Conservation (phyloP, 257 asterid genomes). For the Verbena officinalis region DNA sequence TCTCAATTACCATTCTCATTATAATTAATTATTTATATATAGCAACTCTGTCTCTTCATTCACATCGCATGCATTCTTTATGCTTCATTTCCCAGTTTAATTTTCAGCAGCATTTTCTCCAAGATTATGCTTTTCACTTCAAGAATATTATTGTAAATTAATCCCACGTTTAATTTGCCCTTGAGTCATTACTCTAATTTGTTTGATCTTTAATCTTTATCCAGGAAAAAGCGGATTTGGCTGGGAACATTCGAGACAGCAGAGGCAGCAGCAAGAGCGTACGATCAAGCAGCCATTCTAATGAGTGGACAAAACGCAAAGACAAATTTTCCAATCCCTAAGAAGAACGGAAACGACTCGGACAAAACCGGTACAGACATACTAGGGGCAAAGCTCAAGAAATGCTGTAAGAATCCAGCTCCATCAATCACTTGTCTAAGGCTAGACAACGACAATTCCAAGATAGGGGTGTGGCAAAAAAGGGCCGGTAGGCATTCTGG, state of each 20-base stretch:
- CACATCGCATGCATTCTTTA: background rate
- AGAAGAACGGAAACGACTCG: background rate
- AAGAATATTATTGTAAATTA: background rate
- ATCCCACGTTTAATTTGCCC: too few species aligned
- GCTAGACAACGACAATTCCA: constrained; percentile 62
- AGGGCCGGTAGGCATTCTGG: constrained; percentile 53
- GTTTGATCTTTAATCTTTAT: background rate
- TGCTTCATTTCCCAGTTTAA: background rate
- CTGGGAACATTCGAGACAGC: constrained; percentile 81
- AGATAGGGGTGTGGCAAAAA: constrained; percentile 78
- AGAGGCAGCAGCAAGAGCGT: constrained; percentile 74
- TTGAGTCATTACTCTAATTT: background rate
- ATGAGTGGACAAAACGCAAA: constrained; percentile 78
- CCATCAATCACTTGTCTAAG: constrained; percentile 73
- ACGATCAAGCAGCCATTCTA: constrained; percentile 67
- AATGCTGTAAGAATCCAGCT: constrained; percentile 71
- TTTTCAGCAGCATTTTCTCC: background rate
- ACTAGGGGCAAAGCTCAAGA: constrained; percentile 60
- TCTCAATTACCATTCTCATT: background rate
- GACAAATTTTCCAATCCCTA: constrained; percentile 54
- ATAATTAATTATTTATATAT: too few species aligned
- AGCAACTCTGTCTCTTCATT: background rate
- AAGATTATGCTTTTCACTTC: background rate
- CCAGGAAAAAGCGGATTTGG: constrained; percentile 81
- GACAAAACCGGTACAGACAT: constrained; percentile 6